A percentile compares a stretch with the other conserved stretches of the same genome.
Evolutionary conservation across 1,284 basidiomycete species (phyloP).

Genomic region (Cutaneotrichosporon cavernicola): DNA sequence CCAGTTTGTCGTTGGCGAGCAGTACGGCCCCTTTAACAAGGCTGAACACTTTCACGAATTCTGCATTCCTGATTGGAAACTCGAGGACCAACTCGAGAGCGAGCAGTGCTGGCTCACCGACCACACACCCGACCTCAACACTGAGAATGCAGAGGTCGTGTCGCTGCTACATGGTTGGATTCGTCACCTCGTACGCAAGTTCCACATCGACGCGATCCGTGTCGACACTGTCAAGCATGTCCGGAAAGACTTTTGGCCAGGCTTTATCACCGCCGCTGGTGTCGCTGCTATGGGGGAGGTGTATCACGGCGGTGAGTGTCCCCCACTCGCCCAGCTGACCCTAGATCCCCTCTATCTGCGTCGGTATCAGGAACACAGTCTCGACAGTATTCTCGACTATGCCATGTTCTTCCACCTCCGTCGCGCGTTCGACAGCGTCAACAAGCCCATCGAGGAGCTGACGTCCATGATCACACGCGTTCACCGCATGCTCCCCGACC

Average conservation of each 20-base stretch:
- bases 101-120: constrained; percentile 50
- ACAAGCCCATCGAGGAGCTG: constrained; percentile 38
- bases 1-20: constrained; percentile 32
- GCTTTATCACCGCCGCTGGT: constrained; percentile 52
- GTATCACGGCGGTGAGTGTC: constrained; percentile 49
- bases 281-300: constrained; percentile 57
- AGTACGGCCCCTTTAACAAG: constrained; percentile 19
- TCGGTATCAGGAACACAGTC: constrained; percentile 52
- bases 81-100: constrained; percentile 53
- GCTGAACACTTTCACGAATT: constrained; percentile 51
- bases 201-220: constrained; percentile 54
- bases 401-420: constrained; percentile 58
- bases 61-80: constrained; percentile 54
- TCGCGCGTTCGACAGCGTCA: constrained; percentile 40
- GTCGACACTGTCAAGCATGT: constrained; percentile 58
- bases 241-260: constrained; percentile 57
- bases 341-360: constrained; percentile 47
- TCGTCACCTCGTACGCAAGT: constrained; percentile 50
- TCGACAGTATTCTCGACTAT: constrained; percentile 61
- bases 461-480: constrained; percentile 43
- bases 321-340: constrained; percentile 15
- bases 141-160: constrained; percentile 53
- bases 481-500: constrained; percentile 44
- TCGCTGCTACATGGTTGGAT: constrained; percentile 54
- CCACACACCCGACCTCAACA: constrained; percentile 55